Base-by-base conservation (phyloP, 2,329 filamentous ascomycete genomes). In the Penicillium thymicola region DNA sequence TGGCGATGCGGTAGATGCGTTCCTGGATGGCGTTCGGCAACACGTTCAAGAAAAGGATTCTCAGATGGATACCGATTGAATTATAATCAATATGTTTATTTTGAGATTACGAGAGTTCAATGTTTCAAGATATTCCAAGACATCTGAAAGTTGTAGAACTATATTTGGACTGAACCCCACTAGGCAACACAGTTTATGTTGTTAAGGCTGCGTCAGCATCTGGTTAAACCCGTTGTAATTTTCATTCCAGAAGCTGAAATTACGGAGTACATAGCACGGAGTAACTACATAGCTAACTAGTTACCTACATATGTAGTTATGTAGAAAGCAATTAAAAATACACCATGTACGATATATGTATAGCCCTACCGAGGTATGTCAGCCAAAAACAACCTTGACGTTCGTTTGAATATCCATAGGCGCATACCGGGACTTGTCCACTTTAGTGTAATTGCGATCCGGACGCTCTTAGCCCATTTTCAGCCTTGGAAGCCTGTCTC, bases 1-100 rank as follows among this genome's bases (percentile, higher is more conserved):
- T 51, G 90, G 89, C 6, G 88, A 94, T 66, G 93, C 93, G 13
- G 87, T 99, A 2, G 88, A 95, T 77, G 90, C 89, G 4, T 99
- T 99, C 75, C 82, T 99, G 23, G 85, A 95, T 54, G 94, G 93
- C 3, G 87, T 97, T 46, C 94, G 89, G 81, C 88, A 85, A 76
- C 87, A 85, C 6, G 88, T 92, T 0, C 82, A 89, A 75, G 83
- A 88, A 37, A 64, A 70, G 45, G 67, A 71, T 58, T 64, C 74
- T 57, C 65, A 64, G 44, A 79, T 79, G 77, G 76, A 79, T 43
- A 77, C 75, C 34, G 75, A 78, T 64, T 75, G 60, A 70, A 57
- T 42, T 14, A 48, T 25, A 34, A 54, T 46, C 14, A 34, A 51
- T 43, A 23, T 16, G 46, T 41, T 43, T 37, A 27, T 47, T 25